Conservation (phyloP, 345 rosid genomes). For the Raphanus raphanistrum region DNA sequence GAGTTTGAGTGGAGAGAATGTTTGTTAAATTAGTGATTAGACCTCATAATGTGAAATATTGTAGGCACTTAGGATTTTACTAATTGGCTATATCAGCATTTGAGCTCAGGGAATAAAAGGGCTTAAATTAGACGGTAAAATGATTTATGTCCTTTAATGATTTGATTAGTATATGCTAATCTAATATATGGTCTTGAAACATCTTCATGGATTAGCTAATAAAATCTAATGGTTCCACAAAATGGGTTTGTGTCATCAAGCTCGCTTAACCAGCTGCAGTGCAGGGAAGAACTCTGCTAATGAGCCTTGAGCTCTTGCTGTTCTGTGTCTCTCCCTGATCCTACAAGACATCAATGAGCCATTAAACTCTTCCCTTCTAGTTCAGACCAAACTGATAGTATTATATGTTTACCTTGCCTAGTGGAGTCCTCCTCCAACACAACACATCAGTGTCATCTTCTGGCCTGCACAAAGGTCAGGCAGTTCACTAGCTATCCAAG, state of each 20-base stretch:
- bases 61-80: neutral
- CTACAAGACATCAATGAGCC: slow-evolving; percentile 45
- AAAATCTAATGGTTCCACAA: slow-evolving; percentile 14
- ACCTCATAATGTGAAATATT: neutral
- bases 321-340: slow-evolving; percentile 45
- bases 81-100: neutral
- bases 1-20: neutral
- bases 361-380: neutral
- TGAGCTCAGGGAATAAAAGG: neutral
- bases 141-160: neutral
- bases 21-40: neutral
- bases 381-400: neutral
- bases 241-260: slow-evolving; percentile 4
- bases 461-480: slow-evolving; percentile 44
- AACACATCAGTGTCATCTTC: slow-evolving; percentile 49
- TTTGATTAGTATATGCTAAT: neutral
- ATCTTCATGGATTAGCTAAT: slow-evolving; percentile 10
- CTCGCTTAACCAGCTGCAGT: slow-evolving; percentile 26
- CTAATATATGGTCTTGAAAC: neutral
- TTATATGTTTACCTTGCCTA: slow-evolving; percentile 48
- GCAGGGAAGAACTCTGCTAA: slow-evolving; percentile 64
- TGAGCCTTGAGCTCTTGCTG: slow-evolving; percentile 43
- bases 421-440: slow-evolving; percentile 76
- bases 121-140: neutral
- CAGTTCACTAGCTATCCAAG: slow-evolving; percentile 13